Percentiles rank a stretch among this genome's conserved stretches.
Conservation (phyloP, 768 basidiomycete species). For the Boletus edulis region DNA sequence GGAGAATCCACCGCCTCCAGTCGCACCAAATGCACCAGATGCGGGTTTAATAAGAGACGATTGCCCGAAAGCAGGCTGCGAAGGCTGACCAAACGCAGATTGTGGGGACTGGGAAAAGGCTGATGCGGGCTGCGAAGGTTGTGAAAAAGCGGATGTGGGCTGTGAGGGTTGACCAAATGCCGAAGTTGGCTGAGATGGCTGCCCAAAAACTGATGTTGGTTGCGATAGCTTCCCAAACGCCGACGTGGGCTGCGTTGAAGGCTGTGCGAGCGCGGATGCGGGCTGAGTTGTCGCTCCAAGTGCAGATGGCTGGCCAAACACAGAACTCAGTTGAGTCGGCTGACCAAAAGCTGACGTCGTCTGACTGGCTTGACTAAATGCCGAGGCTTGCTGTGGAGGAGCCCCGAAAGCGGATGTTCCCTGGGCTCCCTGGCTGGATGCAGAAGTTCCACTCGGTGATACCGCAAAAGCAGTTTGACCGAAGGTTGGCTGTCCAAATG, state of each 20-base stretch:
- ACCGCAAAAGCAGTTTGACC: conserved; percentile 34
- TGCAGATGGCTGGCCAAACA: conserved; percentile 38
- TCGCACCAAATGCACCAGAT: conserved; percentile 48
- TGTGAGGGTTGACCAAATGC: conserved; percentile 37
- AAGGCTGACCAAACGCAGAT: conserved; percentile 32
- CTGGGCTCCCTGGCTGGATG: conserved; percentile 28
- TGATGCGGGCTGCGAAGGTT: conserved; percentile 25
- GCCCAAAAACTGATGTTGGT: conserved; percentile 28
- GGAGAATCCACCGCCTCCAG: conserved; percentile 46
- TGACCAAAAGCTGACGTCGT: conserved; percentile 37
- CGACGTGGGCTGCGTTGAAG: conserved; percentile 28
- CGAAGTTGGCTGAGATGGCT: conserved; percentile 32
- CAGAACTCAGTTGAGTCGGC: conserved; percentile 32
- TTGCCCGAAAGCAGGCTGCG: conserved; percentile 37
- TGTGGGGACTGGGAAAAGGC: conserved; percentile 34
- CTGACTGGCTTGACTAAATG: conserved; percentile 39
- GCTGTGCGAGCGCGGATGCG: conserved; percentile 24
- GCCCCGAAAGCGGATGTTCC: conserved; percentile 37
- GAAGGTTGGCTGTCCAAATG: conserved; percentile 41
- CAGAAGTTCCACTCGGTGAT: conserved; percentile 10
- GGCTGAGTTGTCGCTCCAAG: conserved; percentile 34
- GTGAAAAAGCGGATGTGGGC: conserved; percentile 29
- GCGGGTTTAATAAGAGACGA: conserved; percentile 47
- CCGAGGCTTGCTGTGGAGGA: conserved; percentile 29
- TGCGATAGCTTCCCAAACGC: conserved; percentile 35